Conservation (phyloP, 2,329 filamentous ascomycete species). For the Tolypocladium paradoxum region DNA sequence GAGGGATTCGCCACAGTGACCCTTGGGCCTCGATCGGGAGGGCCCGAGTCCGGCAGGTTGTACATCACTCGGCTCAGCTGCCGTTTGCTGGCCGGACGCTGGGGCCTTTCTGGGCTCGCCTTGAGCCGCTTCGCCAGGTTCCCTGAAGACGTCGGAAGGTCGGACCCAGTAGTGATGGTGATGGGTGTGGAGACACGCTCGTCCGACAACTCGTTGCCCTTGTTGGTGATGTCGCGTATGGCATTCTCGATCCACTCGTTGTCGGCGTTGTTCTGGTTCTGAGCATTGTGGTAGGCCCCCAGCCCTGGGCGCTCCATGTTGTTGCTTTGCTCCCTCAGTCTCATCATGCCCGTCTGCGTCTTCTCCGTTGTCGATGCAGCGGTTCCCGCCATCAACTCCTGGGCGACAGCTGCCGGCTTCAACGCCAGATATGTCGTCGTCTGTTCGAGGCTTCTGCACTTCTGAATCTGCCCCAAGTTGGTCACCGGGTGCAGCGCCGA, state of each 20-base stretch:
- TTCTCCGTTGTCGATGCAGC: not conserved
- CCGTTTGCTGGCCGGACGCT: not conserved
- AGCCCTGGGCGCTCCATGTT: not conserved
- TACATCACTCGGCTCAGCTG: slow-evolving; percentile 9
- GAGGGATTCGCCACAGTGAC: slow-evolving; percentile 9
- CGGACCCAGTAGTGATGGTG: slow-evolving; percentile 52
- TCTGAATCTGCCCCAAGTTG: not conserved
- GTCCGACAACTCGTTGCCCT: slow-evolving; percentile 9
- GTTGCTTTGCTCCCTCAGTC: not conserved
- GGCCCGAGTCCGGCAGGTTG: slow-evolving; percentile 11
- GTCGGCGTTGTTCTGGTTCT: slow-evolving; percentile 1
- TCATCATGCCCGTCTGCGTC: not conserved
- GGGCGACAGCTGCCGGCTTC: not conserved
- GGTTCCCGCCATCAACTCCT: not conserved
- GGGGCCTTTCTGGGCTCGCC: not conserved
- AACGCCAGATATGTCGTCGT: not conserved
- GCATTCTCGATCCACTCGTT: slow-evolving; percentile 11
- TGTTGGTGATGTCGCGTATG: slow-evolving; percentile 12
- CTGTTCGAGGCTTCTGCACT: not conserved
- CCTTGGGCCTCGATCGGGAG: slow-evolving; percentile 7
- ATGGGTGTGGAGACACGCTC: slow-evolving; percentile 44
- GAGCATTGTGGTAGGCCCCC: not conserved
- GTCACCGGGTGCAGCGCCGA: not conserved
- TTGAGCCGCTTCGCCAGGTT: slow-evolving; percentile 1
- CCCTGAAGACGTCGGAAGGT: slow-evolving; percentile 14